Conservation (phyloP, 2,329 filamentous ascomycete species). For the Calonectria pseudoturangicola region DNA sequence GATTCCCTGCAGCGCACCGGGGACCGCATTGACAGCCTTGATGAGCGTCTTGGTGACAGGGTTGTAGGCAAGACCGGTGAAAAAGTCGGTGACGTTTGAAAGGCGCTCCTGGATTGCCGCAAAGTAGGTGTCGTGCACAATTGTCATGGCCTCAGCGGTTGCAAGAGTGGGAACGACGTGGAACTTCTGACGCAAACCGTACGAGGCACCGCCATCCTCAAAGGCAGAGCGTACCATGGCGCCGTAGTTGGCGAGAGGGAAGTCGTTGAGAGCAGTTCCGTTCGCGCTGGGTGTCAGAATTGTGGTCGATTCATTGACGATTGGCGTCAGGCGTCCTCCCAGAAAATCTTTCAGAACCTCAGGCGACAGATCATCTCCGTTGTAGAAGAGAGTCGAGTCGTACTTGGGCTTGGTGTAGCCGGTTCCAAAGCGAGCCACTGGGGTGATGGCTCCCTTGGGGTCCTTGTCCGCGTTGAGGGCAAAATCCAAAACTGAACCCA, state of each 20-base stretch:
- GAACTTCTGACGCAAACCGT: neutral
- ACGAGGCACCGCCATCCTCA: neutral
- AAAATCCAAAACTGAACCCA: neutral
- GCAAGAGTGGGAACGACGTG: neutral
- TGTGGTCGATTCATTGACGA: neutral
- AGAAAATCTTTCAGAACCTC: slow-evolving; percentile 2
- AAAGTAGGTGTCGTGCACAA: slow-evolving; percentile 9
- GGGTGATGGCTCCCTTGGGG: neutral
- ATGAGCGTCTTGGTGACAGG: slow-evolving; percentile 1
- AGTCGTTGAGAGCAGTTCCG: neutral
- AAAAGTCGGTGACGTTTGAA: neutral
- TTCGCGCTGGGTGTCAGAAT: neutral
- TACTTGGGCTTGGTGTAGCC: neutral
- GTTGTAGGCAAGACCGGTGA: neutral
- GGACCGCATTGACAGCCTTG: neutral
- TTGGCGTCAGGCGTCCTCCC: neutral
- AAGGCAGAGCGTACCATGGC: neutral
- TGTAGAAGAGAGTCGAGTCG: neutral
- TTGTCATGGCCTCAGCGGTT: neutral
- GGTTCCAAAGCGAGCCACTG: neutral
- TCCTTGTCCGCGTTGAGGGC: neutral
- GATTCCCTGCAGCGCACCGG: neutral
- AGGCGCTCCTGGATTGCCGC: neutral
- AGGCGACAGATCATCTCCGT: neutral
- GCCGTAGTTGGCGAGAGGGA: neutral